These are phyloP conservation scores for Chamaecrista fasciculata DNA, from an alignment of 306 rosid species.

Conservation along the genomic window DNA sequence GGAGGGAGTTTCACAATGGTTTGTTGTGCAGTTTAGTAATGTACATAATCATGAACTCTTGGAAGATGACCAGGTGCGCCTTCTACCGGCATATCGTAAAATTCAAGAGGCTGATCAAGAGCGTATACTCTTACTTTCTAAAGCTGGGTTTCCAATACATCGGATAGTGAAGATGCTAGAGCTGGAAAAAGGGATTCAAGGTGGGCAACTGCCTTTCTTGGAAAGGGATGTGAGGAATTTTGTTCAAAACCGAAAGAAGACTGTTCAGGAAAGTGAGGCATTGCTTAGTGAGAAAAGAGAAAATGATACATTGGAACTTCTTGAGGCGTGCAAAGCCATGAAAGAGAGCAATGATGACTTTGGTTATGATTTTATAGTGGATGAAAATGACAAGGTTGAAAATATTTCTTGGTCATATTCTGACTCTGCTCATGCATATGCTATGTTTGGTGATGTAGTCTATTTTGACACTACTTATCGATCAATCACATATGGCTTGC, in stretches of 20 bases:
- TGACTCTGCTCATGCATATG: constrained; percentile 61
- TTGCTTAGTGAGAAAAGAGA: constrained; percentile 85
- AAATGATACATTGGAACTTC: constrained; percentile 76
- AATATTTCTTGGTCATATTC: constrained; percentile 84
- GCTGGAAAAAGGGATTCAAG: constrained; percentile 92
- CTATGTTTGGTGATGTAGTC: constrained; percentile 76
- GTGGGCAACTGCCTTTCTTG: constrained; percentile 86
- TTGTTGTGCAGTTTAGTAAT: constrained; percentile 88
- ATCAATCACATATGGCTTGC: constrained; percentile 82
- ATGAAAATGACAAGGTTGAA: constrained; percentile 76
- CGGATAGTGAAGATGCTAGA: constrained; percentile 94
- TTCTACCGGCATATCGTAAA: constrained; percentile 87
- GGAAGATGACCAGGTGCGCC: constrained; percentile 96
- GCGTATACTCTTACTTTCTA: constrained; percentile 80
- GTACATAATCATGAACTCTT: constrained; percentile 90
- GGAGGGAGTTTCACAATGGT: constrained; percentile 86
- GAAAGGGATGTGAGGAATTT: constrained; percentile 97
- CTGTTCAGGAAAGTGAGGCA: constrained; percentile 82
- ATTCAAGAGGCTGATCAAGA: constrained; percentile 93
- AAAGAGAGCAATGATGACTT: constrained; percentile 71
- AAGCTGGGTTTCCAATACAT: constrained; percentile 91
- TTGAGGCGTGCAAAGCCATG: constrained; percentile 81
- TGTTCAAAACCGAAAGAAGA: constrained; percentile 84
- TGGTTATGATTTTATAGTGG: constrained; percentile 76
- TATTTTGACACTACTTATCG: constrained; percentile 72